A percentile compares a stretch with the other conserved stretches of the same genome.
These are phyloP conservation scores for Saccharomyces hybrid DNA, from an alignment of 1,139 yeast species.

Conservation along the genomic window DNA sequence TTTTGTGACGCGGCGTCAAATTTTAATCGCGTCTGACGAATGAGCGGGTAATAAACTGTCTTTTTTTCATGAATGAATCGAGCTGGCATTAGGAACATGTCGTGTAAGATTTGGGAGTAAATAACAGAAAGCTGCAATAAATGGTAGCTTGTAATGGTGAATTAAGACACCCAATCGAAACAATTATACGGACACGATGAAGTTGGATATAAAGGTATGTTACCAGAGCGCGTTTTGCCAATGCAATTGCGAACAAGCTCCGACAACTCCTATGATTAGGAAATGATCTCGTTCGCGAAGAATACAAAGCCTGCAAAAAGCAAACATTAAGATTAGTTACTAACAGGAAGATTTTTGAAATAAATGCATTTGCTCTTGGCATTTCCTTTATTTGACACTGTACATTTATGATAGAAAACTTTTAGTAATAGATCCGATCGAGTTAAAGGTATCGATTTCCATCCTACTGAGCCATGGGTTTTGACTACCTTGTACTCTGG, in stretches of 20 bases:
- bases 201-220: constrained; percentile 8
- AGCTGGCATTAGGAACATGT: not conserved
- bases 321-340: not conserved
- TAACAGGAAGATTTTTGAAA: not conserved
- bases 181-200: constrained; percentile 1
- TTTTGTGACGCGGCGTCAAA: not conserved
- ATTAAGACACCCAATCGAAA: not conserved
- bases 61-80: not conserved
- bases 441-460: constrained; percentile 96
- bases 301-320: not conserved
- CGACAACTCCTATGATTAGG: not conserved
- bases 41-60: not conserved
- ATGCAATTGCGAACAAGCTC: not conserved
- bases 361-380: not conserved
- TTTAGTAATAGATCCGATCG: constrained; percentile 64
- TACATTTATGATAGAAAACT: constrained; percentile 17
- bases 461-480: constrained; percentile 96
- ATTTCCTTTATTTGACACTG: not conserved
- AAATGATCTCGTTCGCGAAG: not conserved
- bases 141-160: not conserved
- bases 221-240: not conserved
- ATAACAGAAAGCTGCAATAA: not conserved
- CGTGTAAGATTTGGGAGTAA: constrained; percentile 1
- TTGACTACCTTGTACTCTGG: constrained; percentile 79
- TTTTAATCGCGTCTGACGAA: not conserved